phyloP scores from a whole-genome alignment of 805 yeast species.

The Naumovozyma baii region DNA sequence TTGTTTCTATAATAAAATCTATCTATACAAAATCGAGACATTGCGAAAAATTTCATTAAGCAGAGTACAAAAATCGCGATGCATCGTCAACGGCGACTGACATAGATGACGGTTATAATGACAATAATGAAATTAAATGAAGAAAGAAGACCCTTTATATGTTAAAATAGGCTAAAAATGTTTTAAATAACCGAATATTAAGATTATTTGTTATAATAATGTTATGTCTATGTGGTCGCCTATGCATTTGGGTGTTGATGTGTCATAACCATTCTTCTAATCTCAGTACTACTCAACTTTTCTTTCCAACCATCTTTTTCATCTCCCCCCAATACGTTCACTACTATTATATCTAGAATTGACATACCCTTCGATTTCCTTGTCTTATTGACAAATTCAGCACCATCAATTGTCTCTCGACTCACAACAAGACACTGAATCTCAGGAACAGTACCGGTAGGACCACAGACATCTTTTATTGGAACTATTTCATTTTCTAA shows the following conservation, averaged over 20 bases:
- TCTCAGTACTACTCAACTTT: slow-evolving; percentile 77
- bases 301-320: slow-evolving; percentile 48
- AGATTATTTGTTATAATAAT: no score
- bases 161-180: no score
- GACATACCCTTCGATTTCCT: slow-evolving; percentile 50
- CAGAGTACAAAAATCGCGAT: neutral
- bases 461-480: slow-evolving; percentile 86
- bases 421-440: slow-evolving; percentile 78
- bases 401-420: slow-evolving; percentile 72
- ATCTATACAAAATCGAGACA: no score
- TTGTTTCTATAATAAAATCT: no score
- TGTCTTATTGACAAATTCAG: slow-evolving; percentile 54
- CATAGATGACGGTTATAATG: neutral
- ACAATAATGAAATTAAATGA: neutral
- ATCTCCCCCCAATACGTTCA: slow-evolving; percentile 59
- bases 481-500: slow-evolving; percentile 44
- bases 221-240: neutral
- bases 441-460: slow-evolving; percentile 65
- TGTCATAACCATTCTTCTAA: slow-evolving; percentile 37
- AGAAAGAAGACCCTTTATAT: no score
- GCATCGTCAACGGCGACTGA: neutral
- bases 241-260: neutral
- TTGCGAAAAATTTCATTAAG: neutral
- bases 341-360: slow-evolving; percentile 41
- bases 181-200: no score